phyloP scores from a whole-genome alignment of 495 filamentous ascomycete species.

The Talaromyces adpressus region DNA sequence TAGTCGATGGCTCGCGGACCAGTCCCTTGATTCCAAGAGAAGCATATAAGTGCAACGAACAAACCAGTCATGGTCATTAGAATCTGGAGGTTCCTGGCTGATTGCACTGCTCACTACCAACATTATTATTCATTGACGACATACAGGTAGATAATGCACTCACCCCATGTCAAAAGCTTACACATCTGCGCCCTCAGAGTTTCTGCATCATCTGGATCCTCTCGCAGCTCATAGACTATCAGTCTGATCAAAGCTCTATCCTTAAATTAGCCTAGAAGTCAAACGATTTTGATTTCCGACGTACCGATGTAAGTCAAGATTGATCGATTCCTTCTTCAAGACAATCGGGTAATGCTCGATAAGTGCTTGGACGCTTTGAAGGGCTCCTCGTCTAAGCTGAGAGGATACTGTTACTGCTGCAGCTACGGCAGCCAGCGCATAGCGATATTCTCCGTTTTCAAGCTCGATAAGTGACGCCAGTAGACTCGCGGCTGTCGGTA shows the following conservation, averaged over 20 bases:
- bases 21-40: constrained; percentile 50
- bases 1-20: constrained; percentile 44
- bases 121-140: constrained; percentile 20
- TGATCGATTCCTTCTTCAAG: not conserved
- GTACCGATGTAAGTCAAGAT: constrained; percentile 5
- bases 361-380: not conserved
- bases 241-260: not conserved
- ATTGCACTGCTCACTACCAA: constrained; percentile 21
- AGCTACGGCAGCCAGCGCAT: constrained; percentile 2
- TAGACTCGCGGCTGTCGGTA: not conserved
- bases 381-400: constrained; percentile 14
- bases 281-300: not conserved
- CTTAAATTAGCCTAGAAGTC: not conserved
- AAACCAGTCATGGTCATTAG: constrained; percentile 73
- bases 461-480: not conserved
- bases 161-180: constrained; percentile 57
- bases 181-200: constrained; percentile 55
- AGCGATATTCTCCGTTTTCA: not conserved
- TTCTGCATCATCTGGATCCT: constrained; percentile 57
- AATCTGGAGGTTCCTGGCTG: constrained; percentile 37
- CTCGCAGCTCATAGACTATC: not conserved
- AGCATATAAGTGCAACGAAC: constrained; percentile 71
- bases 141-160: constrained; percentile 11
- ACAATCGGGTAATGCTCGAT: not conserved
- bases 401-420: not conserved